These are phyloP conservation scores for Lasiodiplodia theobromae DNA, from an alignment of 2,329 filamentous ascomycete genomes.

Conservation along the genomic window DNA sequence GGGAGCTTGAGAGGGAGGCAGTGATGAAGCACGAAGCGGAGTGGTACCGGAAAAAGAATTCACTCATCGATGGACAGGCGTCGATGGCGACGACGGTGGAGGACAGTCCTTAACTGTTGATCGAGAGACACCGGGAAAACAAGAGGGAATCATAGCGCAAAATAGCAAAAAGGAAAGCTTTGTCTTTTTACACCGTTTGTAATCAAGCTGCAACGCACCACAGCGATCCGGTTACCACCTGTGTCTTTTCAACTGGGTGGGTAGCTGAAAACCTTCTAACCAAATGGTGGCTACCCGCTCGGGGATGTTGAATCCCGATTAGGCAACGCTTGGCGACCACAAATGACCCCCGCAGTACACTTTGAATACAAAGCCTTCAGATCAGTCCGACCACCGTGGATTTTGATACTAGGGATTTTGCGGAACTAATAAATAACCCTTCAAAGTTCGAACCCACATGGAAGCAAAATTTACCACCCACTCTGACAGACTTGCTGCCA, in stretches of 20 bases:
- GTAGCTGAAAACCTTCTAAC: neutral
- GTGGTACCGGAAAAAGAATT: neutral
- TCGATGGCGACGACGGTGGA: neutral
- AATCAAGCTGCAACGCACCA: neutral
- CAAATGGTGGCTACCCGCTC: neutral
- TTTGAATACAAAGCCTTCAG: neutral
- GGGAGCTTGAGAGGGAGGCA: neutral
- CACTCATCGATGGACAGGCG: neutral
- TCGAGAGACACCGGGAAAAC: too few species aligned
- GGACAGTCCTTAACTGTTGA: neutral
- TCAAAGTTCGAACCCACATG: too few species aligned
- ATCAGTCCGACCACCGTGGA: neutral
- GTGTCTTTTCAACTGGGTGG: neutral
- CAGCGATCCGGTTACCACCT: neutral
- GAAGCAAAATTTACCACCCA: too few species aligned
- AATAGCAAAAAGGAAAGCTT: neutral
- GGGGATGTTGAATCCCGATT: neutral
- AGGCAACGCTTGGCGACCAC: neutral
- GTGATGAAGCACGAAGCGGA: neutral
- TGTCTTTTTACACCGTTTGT: neutral
- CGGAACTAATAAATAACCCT: neutral
- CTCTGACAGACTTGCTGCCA: too few species aligned
- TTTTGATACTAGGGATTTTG: neutral
- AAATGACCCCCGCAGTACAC: neutral
- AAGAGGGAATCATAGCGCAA: too few species aligned